Evolutionary conservation across 108 stramenopile genomes (phyloP), one percentile per base, ranked within the genome.

Genomic region (Conticribra guillardii): DNA sequence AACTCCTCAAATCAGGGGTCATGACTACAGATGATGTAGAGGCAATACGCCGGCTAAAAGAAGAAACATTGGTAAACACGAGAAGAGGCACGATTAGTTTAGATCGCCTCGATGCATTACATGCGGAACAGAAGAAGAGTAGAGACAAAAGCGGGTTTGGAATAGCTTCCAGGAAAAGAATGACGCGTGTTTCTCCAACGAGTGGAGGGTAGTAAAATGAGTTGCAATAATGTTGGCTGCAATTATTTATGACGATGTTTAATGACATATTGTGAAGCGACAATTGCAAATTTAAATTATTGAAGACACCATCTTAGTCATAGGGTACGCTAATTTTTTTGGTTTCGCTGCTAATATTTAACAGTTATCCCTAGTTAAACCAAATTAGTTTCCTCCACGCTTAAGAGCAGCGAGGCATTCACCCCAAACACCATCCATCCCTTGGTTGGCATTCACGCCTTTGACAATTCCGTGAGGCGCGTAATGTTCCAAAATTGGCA

Each of bases 401-500:
- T 80, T 75, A n/a, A 95, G 80, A 33, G 91, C 76, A 9, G 54
- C 73, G 72, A 88, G 68, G 23, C 95, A 87, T 61, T 95, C 92
- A 30, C 54, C 73, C 92, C 93, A 96, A 53, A 96, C 94, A 29
- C 86, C 82, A 65, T 94, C 88, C 91, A 96, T 96, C 14, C 64
- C 72, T 82, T 96, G 97, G 74, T 96, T 92, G 52, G 96, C 97
- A 82, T 97, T 90, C 54, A 97, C 91, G n/a, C 62, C 66, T 44
- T 81, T 74, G 4, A 96, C 94, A 76, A 91, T 56, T 33, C 94
- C 95, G 51, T 83, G 54, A n/a, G 93, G 90, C 44, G 73, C 63
- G 89, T 99, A 99, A 81, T 99, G 95, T 7, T 96, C 76, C 63
- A 99, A 74, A 55, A 99, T 98, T 1, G 98, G 98, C 34, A 93